Percentiles rank a stretch among this genome's conserved stretches.
phyloP scores from a whole-genome alignment of 2,329 filamentous ascomycete genomes.

The Sporothrix protearum region DNA sequence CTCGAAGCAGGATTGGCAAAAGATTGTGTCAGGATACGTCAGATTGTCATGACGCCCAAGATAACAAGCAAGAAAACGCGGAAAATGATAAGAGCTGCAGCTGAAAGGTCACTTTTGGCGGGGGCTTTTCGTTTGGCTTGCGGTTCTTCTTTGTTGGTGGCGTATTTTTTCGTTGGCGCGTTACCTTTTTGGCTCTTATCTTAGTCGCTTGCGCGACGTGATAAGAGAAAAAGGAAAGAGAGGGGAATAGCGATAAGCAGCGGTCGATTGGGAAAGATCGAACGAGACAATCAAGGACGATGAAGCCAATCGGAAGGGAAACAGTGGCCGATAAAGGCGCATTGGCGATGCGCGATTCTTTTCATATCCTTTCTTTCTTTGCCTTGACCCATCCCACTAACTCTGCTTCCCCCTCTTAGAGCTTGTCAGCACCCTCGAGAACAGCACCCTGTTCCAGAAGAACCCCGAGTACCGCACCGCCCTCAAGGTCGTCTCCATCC shows the following conservation, averaged over 20 bases:
- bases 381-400: background rate
- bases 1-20: background rate
- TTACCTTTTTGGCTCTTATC: background rate
- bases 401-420: constrained; percentile 51
- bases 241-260: background rate
- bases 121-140: background rate
- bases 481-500: constrained; percentile 80
- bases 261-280: background rate
- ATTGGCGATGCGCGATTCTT: background rate
- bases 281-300: background rate
- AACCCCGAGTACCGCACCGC: constrained; percentile 93
- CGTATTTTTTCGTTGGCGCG: background rate
- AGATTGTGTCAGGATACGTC: constrained; percentile 1
- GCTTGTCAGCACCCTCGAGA: constrained; percentile 90
- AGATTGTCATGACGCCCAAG: background rate
- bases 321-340: background rate
- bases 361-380: background rate
- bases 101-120: background rate
- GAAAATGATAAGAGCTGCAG: constrained; percentile 15
- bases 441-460: constrained; percentile 87
- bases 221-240: background rate
- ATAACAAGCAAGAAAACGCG: background rate
- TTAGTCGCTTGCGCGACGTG: background rate
- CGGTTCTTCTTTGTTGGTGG: constrained; percentile 11
- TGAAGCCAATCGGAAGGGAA: background rate